Conservation (phyloP, 2,329 filamentous ascomycete species). For the Colletotrichum karsti region DNA sequence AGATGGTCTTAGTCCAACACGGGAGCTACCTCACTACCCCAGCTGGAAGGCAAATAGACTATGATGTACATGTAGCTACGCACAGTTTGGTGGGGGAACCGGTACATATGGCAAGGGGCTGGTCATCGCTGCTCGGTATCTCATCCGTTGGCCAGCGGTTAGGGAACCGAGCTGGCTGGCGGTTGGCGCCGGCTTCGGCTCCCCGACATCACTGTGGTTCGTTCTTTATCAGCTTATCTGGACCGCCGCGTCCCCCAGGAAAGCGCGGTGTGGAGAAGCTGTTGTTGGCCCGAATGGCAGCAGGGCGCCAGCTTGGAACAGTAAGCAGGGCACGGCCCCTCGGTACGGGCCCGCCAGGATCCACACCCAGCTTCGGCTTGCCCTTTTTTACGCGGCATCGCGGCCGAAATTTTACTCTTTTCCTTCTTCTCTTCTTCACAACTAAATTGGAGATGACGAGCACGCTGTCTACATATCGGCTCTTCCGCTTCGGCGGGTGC, state of each 20-base stretch:
- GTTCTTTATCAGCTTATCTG: neutral
- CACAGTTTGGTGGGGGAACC: slow-evolving; percentile 1
- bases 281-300: too few species aligned
- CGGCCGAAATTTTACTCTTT: slow-evolving; percentile 28
- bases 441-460: slow-evolving; percentile 86
- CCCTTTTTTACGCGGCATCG: slow-evolving; percentile 12
- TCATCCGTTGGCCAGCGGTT: slow-evolving; percentile 8
- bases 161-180: slow-evolving; percentile 8
- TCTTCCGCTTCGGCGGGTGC: slow-evolving; percentile 61
- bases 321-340: slow-evolving; percentile 5
- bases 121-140: neutral
- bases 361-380: slow-evolving; percentile 2
- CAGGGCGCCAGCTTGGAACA: neutral
- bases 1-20: neutral
- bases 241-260: neutral
- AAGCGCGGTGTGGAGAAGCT: neutral
- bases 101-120: slow-evolving; percentile 18
- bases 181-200: slow-evolving; percentile 2
- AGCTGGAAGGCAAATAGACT: neutral
- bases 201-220: neutral
- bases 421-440: slow-evolving; percentile 61
- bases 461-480: slow-evolving; percentile 67
- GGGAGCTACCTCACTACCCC: slow-evolving; percentile 3
- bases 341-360: slow-evolving; percentile 1
- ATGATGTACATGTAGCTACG: slow-evolving; percentile 1